Conservation (phyloP, 2,329 filamentous ascomycete genomes). For the Hypoxylon sp. region DNA sequence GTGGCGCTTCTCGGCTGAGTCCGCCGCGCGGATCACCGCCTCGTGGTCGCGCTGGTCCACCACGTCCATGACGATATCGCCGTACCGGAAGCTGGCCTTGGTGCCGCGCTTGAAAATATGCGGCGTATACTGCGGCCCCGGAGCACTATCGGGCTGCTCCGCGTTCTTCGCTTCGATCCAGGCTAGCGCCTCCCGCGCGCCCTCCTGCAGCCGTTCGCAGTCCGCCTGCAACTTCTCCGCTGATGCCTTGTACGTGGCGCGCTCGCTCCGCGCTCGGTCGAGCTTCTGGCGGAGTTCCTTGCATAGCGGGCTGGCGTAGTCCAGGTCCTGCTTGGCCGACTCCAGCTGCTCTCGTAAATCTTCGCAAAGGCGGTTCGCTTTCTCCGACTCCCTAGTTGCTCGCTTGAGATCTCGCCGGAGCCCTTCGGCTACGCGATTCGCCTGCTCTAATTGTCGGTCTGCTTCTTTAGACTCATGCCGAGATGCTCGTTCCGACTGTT, state of each 20-base stretch:
- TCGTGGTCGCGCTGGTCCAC: constrained; percentile 52
- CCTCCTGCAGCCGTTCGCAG: constrained; percentile 59
- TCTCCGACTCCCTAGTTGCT: constrained; percentile 63
- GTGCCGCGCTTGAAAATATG: constrained; percentile 40
- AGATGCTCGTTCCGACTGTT: constrained; percentile 52
- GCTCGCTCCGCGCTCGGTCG: constrained; percentile 75
- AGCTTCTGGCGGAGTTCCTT: constrained; percentile 72
- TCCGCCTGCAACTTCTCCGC: constrained; percentile 67
- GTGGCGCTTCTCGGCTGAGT: constrained; percentile 75
- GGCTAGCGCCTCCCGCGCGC: constrained; percentile 54
- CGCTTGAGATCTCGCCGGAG: constrained; percentile 46
- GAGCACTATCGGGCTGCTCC: constrained; percentile 41
- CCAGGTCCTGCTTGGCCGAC: constrained; percentile 42
- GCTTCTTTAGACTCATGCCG: constrained; percentile 46
- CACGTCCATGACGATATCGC: constrained; percentile 65
- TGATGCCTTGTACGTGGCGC: constrained; percentile 65
- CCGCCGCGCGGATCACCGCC: constrained; percentile 67
- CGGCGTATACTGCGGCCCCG: constrained; percentile 21
- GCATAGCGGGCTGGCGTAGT: constrained; percentile 46
- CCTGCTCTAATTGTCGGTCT: constrained; percentile 63
- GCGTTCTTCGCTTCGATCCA: constrained; percentile 51
- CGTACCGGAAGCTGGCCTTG: constrained; percentile 52
- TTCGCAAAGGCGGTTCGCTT: constrained; percentile 62
- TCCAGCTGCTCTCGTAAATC: constrained; percentile 50
- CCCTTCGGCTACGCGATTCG: constrained; percentile 41